Evolutionary conservation across 1,139 yeast genomes (phyloP), one percentile per base, ranked within the genome.

Genomic region (Candida sanyaensis): DNA sequence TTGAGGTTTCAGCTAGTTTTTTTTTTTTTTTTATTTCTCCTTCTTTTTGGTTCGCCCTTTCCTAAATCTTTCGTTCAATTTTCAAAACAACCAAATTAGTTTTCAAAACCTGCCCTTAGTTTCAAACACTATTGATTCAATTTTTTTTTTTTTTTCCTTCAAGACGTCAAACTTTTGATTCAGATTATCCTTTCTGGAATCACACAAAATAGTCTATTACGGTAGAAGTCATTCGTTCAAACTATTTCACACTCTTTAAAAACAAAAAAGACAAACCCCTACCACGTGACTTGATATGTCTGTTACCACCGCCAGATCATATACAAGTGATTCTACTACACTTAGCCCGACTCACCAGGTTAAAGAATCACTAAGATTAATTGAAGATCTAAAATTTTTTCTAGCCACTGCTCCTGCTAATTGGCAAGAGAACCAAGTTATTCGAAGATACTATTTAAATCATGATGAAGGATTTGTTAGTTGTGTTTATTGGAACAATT

Each of bases 351-450:
- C 44, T 13, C 44, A 31, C 12, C 44, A 71, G 36, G 71, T 71
- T 24, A 64, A 65, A 51, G 85, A 83, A 54, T 80, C 86, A 29
- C 66, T 87, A 49, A 73, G 86, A 54, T 73, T 84, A 43, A 83
- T 86, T 27, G 92, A 86, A 54, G 95, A 87, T 60, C 68, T 90
- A 56, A 89, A 89, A 68, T 86, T 86, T 66, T 92, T 92, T 60
- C 68, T 92, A 44, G 90, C 91, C 4, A 88, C 96, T 0, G 98
- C 97, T 0, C 98, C 99, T 0, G 95, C 95, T 2, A 88, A 86
- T 62, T 92, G 97, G 96, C 92, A 86, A 62, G 89, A 85, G 51
- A 86, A 86, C 59, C 97, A 92, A 64, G 88, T 89, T 42, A 88
- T 92, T 47, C 76, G 96, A 61, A 76, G 97, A 48, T 92, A 89